Base-by-base conservation (phyloP, 176 grass and related monocot species). In the Poa pratensis region DNA sequence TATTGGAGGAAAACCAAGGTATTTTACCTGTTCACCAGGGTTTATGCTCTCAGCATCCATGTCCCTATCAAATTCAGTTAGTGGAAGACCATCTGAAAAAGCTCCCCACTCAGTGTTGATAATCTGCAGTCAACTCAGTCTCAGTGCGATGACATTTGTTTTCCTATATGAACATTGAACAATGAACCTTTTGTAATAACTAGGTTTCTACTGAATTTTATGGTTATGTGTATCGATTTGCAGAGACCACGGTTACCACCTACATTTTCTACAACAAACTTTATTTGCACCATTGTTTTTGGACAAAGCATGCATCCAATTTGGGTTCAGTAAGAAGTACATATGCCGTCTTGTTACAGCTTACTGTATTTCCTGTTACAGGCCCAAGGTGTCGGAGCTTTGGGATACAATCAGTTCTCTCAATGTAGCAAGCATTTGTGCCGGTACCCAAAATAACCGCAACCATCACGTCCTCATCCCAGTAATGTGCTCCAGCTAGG, bases 21-120 rank as follows among this genome's bases (percentile, higher is more conserved):
- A 5, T 1, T 60, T 69, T 39, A 91, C 85, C 66, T 90, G 85
- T 77, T 94, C 90, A 16, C 90, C 92, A n/a, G 87, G 92, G 69
- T 94, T 91, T 48, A 92, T 61, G 77, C 89, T 93, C 37, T 86
- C 59, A 6, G 28, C 34, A 79, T 94, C 87, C 84, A 94, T 80
- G 57, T 82, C 81, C 54, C 72, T 79, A 28, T 89, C 89, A 89
- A 85, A 94, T 78, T 94, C 87, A n/a, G 82, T 92, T 45, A 90
- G 18, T 13, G 90, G 92, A 62, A 94, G 92, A 72, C 69, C 59
- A 0, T 78, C 73, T 58, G 86, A 83, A 63, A 90, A 94, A 12
- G 88, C 88, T 11, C 82, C 92, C 90, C 89, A 92, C 45, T 94
- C 90, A 19, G 86, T 94, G 67, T 94, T 92, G 74, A 91, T 91